Evolutionary conservation across 192 early-diverging fungal genomes (phyloP).

Genomic region (Mortierella claussenii): DNA sequence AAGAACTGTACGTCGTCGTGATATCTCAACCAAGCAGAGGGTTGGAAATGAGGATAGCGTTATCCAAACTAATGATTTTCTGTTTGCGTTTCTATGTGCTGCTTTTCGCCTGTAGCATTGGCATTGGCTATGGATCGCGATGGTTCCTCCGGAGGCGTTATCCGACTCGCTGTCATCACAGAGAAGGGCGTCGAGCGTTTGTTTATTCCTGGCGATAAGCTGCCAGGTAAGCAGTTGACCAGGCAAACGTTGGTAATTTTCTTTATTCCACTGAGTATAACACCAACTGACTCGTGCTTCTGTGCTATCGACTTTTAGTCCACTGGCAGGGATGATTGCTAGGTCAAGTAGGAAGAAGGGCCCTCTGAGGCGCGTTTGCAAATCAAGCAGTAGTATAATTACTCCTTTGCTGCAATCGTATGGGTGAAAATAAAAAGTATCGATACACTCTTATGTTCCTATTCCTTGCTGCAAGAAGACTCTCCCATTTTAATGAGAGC

Average conservation of each 20-base stretch:
- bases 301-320: slow-evolving; percentile 1
- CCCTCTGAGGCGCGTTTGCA: no score
- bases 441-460: no score
- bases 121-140: slow-evolving; percentile 95
- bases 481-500: no score
- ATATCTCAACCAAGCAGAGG: no score
- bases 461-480: no score
- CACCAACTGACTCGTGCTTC: not conserved
- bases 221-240: slow-evolving; percentile 61
- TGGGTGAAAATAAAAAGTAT: no score
- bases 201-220: slow-evolving; percentile 85
- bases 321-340: slow-evolving; percentile 9
- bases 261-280: not conserved
- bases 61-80: not conserved
- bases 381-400: no score
- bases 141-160: slow-evolving; percentile 96
- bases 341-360: not conserved
- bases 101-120: slow-evolving; percentile 69
- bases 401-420: no score
- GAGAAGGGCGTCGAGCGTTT: slow-evolving; percentile 88
- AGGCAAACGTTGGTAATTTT: not conserved
- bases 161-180: slow-evolving; percentile 94
- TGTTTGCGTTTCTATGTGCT: not conserved
- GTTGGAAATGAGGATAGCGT: no score
- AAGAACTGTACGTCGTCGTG: slow-evolving; percentile 81